phyloP scores from a whole-genome alignment of 164 flowering plant genomes.

The Paratinospora sagittata region DNA sequence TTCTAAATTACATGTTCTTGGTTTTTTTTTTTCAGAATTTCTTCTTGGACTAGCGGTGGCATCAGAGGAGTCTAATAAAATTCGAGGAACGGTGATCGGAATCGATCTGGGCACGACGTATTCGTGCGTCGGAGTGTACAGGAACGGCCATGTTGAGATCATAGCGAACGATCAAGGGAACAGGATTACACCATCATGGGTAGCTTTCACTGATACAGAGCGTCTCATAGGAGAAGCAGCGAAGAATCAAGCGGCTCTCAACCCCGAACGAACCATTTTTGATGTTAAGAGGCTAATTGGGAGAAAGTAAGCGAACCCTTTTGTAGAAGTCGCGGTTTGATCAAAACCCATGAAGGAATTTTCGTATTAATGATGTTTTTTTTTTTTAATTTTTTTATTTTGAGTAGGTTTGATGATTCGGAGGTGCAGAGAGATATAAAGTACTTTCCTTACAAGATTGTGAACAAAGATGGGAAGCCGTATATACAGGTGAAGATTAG shows the following conservation, averaged over 20 bases:
- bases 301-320: conserved; percentile 30
- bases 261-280: conserved; percentile 41
- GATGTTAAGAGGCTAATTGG: conserved; percentile 50
- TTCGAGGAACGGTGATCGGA: conserved; percentile 39
- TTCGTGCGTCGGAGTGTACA: conserved; percentile 42
- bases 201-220: conserved; percentile 42
- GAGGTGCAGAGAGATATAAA: conserved; percentile 45
- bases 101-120: conserved; percentile 48
- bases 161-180: conserved; percentile 54
- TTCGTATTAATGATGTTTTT: neutral
- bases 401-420: conserved; percentile 34
- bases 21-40: conserved; percentile 19
- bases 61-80: conserved; percentile 23
- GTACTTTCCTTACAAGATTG: conserved; percentile 42
- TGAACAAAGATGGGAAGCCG: conserved; percentile 51
- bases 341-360: neutral
- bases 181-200: conserved; percentile 49
- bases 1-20: no score
- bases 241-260: conserved; percentile 46
- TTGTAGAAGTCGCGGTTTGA: neutral
- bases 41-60: conserved; percentile 22
- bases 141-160: conserved; percentile 34
- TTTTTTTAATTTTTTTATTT: neutral
- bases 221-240: conserved; percentile 52
- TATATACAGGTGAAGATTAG: conserved; percentile 42